Evolutionary conservation across 768 basidiomycete genomes (phyloP).

Genomic region (Amanita phalloides): DNA sequence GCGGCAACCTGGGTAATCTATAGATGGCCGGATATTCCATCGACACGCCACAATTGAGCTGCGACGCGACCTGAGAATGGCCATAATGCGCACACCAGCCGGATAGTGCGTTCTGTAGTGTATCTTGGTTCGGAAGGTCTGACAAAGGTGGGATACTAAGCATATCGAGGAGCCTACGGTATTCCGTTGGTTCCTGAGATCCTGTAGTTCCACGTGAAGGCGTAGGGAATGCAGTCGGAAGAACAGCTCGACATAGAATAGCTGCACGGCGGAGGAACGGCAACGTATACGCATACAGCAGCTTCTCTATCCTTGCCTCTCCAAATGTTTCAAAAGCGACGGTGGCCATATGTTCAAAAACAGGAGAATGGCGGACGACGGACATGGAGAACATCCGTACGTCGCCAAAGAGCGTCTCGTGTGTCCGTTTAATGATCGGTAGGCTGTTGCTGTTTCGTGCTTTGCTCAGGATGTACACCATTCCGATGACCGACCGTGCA

Average conservation of each 20-base stretch:
- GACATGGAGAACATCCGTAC: constrained; percentile 87
- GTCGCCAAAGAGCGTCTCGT: constrained; percentile 73
- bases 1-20: constrained; percentile 71
- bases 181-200: constrained; percentile 49
- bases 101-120: constrained; percentile 78
- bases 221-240: constrained; percentile 52
- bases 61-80: constrained; percentile 66
- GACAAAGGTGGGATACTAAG: constrained; percentile 75
- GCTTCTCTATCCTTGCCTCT: constrained; percentile 74
- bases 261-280: constrained; percentile 87
- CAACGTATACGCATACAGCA: constrained; percentile 80
- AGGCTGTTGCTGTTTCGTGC: constrained; percentile 42
- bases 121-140: constrained; percentile 73
- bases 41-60: constrained; percentile 67
- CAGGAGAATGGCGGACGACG: constrained; percentile 79
- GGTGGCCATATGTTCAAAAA: constrained; percentile 78
- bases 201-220: constrained; percentile 21
- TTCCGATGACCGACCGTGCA: constrained; percentile 74
- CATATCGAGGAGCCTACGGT: constrained; percentile 61
- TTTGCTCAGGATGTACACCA: constrained; percentile 77
- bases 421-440: constrained; percentile 33
- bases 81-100: constrained; percentile 90
- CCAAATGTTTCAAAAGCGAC: constrained; percentile 73
- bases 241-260: constrained; percentile 70
- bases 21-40: constrained; percentile 82